A percentile compares a stretch with the other conserved stretches of the same genome.
phyloP scores from a whole-genome alignment of 164 flowering plant species.

The Annona cherimola region DNA sequence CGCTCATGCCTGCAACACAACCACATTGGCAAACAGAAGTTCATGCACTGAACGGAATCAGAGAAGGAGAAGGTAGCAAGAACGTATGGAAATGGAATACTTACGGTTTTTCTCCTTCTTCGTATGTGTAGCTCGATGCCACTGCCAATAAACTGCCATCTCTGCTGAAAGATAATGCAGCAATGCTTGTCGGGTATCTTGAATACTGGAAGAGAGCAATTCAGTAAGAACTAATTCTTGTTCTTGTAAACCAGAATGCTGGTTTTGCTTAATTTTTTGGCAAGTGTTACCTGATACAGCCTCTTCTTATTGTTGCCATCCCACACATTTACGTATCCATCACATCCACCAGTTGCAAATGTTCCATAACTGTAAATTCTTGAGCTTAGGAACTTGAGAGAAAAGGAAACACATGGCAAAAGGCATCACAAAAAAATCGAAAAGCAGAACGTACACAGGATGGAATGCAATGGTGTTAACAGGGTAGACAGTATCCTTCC shows the following conservation, averaged over 20 bases:
- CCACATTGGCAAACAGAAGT: neutral
- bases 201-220: conserved; percentile 43
- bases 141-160: conserved; percentile 92
- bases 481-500: conserved; percentile 93
- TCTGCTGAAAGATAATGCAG: conserved; percentile 93
- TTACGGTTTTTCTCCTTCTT: conserved; percentile 93
- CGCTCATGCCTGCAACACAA: conserved; percentile 77
- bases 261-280: neutral
- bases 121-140: conserved; percentile 92
- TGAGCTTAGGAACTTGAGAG: neutral
- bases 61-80: neutral
- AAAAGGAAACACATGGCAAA: neutral
- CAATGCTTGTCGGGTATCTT: conserved; percentile 83
- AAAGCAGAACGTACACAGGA: conserved; percentile 73
- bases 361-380: conserved; percentile 68
- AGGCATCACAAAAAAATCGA: neutral
- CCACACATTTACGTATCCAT: conserved; percentile 17
- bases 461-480: conserved; percentile 97
- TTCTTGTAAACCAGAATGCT: neutral
- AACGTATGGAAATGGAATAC: conserved; percentile 12
- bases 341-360: conserved; percentile 90
- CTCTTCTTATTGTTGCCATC: conserved; percentile 92
- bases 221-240: neutral
- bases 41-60: neutral
- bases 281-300: conserved; percentile 70